Base-by-base conservation (phyloP, 2,329 filamentous ascomycete genomes). In the Cladosporium cucumerinum region DNA sequence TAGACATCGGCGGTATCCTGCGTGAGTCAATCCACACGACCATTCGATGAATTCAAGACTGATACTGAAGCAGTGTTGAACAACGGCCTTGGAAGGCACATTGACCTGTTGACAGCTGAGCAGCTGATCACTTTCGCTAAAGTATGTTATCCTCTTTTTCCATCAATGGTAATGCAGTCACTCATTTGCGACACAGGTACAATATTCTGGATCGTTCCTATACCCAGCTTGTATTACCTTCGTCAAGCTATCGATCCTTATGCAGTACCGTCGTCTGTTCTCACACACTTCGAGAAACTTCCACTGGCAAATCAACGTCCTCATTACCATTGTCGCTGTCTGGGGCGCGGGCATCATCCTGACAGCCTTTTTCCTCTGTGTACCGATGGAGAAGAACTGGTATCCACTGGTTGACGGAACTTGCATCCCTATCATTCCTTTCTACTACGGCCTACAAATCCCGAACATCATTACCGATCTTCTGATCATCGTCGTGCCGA, bases 381-480 rank as follows among this genome's bases (percentile, higher is more conserved):
- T 60, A 0, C 67, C 65, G 11, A 67, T 68, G 49, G 32, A 43
- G 30, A 65, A 65, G 57, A 49, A 57, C 7, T 68, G 67, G 67
- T 12, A 59, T 11, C 62, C 62, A 4, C 11, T 54, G 0, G 30
- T 43, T 1, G 48, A 54, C 10, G 39, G 39, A 16, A 59, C 62
- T 18, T 69, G 67, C 52, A 65, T 68, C 8, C 32, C 60, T 6
- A 58, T 69, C 12, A 59, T 57, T 11, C 43, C 60, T 1, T 69
- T 66, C n/a, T 69, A 69, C 55, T 69, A 69, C 39, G 67, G 67
- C 60, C 54, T 69, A 34, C 67, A 69, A 59, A 67, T 69, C 11
- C 67, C 67, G 12, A 69, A 68, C 34, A 66, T 69, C 23, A 21
- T 68, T 2, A 69, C 67, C 0, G 67, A 69, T 36, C 4, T 68